These are phyloP conservation scores for Gaertneriomyces semiglobifer DNA, from an alignment of 192 early-diverging fungal genomes.

Conservation along the genomic window DNA sequence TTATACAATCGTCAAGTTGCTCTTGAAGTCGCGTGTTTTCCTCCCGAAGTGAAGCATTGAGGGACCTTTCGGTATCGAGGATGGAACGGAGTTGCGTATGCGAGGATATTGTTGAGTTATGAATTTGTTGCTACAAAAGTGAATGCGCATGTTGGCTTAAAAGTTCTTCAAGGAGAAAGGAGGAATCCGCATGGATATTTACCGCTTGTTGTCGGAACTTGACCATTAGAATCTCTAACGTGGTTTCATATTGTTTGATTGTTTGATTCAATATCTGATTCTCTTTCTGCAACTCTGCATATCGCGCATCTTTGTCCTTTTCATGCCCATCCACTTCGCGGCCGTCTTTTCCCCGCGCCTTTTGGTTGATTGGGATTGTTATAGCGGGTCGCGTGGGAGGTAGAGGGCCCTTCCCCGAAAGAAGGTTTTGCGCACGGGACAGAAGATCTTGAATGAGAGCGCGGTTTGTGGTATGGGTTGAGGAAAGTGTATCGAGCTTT, in stretches of 20 bases:
- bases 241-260: constrained; percentile 55
- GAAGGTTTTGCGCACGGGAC: too few relatives aligned
- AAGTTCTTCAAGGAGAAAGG: too few relatives aligned
- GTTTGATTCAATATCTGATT: constrained; percentile 45
- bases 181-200: not conserved
- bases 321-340: too few relatives aligned
- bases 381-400: too few relatives aligned
- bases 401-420: too few relatives aligned
- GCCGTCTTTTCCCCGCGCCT: too few relatives aligned
- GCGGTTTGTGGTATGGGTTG: too few relatives aligned
- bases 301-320: constrained; percentile 13
- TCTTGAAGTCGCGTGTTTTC: constrained; percentile 33
- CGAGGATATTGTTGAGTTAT: constrained; percentile 7
- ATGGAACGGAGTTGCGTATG: too few relatives aligned
- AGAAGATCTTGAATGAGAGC: too few relatives aligned
- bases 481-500: too few relatives aligned
- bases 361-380: too few relatives aligned
- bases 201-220: constrained; percentile 54
- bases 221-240: constrained; percentile 50
- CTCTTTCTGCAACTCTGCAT: constrained; percentile 45
- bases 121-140: constrained; percentile 35
- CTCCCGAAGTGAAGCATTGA: constrained; percentile 11
- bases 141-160: not conserved
- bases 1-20: constrained; percentile 23
- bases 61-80: not conserved